phyloP scores from a whole-genome alignment of 1,284 basidiomycete genomes.

The Papiliotrema flavescens region DNA sequence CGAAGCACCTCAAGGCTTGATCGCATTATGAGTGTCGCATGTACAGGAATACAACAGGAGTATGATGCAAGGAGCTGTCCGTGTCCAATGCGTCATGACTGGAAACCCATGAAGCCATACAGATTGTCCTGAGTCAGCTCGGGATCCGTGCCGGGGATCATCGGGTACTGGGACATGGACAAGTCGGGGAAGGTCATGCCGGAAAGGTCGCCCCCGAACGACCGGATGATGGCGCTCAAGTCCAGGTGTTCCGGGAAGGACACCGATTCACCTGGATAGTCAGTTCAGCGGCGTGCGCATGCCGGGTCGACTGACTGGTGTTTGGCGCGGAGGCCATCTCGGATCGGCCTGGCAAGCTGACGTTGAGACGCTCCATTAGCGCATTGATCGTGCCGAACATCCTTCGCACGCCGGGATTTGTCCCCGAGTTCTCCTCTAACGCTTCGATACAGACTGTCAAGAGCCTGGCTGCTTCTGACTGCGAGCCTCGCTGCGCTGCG shows the following conservation, averaged over 20 bases:
- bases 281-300: too few relatives aligned
- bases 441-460: conserved; percentile 25
- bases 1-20: conserved; percentile 50
- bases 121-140: conserved; percentile 1
- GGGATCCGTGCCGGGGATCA: background rate
- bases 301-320: too few relatives aligned
- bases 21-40: background rate
- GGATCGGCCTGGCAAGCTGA: background rate
- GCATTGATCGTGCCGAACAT: conserved; percentile 17
- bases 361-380: conserved; percentile 17
- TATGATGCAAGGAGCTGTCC: too few relatives aligned
- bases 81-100: too few relatives aligned
- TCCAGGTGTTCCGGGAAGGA: conserved; percentile 11
- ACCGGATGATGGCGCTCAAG: conserved; percentile 15
- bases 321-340: background rate
- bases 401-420: conserved; percentile 24
- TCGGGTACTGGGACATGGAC: background rate
- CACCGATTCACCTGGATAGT: background rate
- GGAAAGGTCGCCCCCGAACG: background rate
- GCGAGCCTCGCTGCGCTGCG: conserved; percentile 22
- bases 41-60: too few relatives aligned
- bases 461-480: conserved; percentile 14
- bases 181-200: background rate
- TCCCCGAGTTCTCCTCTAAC: conserved; percentile 21
- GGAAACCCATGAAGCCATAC: conserved; percentile 8